Evolutionary conservation across 73 alveolate species (phyloP).

Genomic region (Paramecium sonneborni): DNA sequence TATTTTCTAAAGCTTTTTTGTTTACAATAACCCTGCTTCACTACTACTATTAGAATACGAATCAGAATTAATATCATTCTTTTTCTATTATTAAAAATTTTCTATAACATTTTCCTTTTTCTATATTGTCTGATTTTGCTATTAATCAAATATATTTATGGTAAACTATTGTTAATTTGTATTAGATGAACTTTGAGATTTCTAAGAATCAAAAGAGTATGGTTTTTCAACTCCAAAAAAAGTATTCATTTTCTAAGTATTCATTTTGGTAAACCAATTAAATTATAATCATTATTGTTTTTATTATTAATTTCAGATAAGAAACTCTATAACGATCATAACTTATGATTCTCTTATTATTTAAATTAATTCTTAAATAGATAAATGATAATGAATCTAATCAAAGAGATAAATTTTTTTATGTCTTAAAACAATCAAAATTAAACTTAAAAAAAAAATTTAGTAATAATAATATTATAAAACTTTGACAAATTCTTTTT

Average conservation of each 20-base stretch:
- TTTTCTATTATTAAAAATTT: neutral
- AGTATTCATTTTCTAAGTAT: conserved; percentile 18
- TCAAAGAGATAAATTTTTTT: too few relatives aligned
- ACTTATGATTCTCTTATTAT: neutral
- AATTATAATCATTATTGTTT: conserved; percentile 24
- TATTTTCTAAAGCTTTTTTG: conserved; percentile 13
- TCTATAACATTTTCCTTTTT: neutral
- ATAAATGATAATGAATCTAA: too few relatives aligned
- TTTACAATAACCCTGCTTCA: neutral
- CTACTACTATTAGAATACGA: neutral
- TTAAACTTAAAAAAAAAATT: too few relatives aligned
- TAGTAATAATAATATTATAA: too few relatives aligned
- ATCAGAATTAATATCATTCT: neutral
- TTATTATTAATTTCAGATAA: neutral
- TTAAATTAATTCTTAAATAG: too few relatives aligned
- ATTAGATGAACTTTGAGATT: neutral
- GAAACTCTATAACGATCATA: neutral
- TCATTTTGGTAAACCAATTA: conserved; percentile 12
- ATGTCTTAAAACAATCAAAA: too few relatives aligned
- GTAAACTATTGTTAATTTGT: neutral
- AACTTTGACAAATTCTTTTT: too few relatives aligned
- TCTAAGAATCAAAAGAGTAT: neutral
- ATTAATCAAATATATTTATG: neutral
- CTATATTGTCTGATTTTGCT: neutral
- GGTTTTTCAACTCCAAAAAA: conserved; percentile 22